Evolutionary conservation across 257 asterid species (phyloP).

Genomic region (Cinchona pubescens): DNA sequence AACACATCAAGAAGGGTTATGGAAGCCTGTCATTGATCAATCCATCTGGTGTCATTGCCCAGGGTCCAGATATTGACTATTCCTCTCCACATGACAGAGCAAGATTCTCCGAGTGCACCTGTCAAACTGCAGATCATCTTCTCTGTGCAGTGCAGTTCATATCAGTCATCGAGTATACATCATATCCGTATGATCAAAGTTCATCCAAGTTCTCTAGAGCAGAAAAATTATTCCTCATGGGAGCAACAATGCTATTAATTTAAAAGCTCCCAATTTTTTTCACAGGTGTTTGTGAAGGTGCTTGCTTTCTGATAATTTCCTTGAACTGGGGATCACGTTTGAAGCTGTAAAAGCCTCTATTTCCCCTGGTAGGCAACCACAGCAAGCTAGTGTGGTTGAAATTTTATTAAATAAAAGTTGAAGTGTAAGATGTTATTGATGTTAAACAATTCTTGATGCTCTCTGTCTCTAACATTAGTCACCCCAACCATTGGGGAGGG

Average conservation of each 20-base stretch:
- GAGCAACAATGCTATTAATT: not conserved
- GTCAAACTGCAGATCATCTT: conserved; percentile 15
- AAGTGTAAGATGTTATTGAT: too few species aligned
- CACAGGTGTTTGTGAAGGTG: not conserved
- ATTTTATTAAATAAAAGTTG: too few species aligned
- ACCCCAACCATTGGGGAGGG: too few species aligned
- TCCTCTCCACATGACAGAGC: conserved; percentile 75
- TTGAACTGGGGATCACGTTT: too few species aligned
- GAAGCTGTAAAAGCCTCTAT: too few species aligned
- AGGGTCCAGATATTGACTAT: conserved; percentile 68
- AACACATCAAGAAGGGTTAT: conserved; percentile 79
- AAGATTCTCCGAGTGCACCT: conserved; percentile 50
- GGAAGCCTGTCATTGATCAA: conserved; percentile 76
- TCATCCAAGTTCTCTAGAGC: not conserved
- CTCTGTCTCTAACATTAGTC: too few species aligned
- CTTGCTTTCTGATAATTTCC: too few species aligned
- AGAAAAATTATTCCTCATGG: not conserved
- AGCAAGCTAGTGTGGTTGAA: too few species aligned
- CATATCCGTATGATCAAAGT: not conserved
- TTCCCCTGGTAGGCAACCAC: too few species aligned
- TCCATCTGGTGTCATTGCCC: conserved; percentile 77
- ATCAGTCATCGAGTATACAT: too few species aligned
- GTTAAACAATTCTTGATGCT: too few species aligned
- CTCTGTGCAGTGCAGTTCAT: not conserved
- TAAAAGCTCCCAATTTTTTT: not conserved